Percentiles rank a stretch among this genome's conserved stretches.
These are phyloP conservation scores for Claviceps purpurea DNA, from an alignment of 2,329 filamentous ascomycete genomes.

Conservation along the genomic window DNA sequence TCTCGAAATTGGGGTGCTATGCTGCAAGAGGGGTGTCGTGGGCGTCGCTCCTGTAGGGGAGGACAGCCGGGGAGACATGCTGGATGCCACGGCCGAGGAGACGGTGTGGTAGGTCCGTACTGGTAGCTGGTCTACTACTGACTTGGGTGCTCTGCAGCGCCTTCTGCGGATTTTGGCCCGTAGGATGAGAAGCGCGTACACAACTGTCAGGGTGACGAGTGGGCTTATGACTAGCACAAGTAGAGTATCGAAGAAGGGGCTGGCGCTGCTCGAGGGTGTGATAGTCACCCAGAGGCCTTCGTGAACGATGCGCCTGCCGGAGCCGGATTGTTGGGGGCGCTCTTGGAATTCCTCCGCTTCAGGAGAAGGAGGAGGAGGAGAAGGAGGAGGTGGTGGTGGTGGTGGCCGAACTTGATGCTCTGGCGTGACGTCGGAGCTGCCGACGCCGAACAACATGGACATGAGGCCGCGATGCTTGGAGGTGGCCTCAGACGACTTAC, in stretches of 20 bases:
- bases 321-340: slow-evolving; percentile 7
- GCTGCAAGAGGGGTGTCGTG: slow-evolving; percentile 68
- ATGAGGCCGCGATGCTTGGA: slow-evolving; percentile 26
- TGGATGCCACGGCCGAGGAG: slow-evolving; percentile 34
- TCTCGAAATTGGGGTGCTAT: slow-evolving; percentile 26
- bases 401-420: slow-evolving; percentile 11
- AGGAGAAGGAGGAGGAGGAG: slow-evolving; percentile 6
- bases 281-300: slow-evolving; percentile 95
- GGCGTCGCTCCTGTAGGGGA: slow-evolving; percentile 54
- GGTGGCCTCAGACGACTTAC: slow-evolving; percentile 19
- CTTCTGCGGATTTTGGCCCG: slow-evolving; percentile 79
- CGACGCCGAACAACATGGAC: slow-evolving; percentile 37
- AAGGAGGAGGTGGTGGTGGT: slow-evolving; percentile 13
- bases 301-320: slow-evolving; percentile 12
- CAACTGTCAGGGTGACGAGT: slow-evolving; percentile 78
- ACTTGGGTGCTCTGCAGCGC: slow-evolving; percentile 95
- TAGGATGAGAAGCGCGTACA: slow-evolving; percentile 78
- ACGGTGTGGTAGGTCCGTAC: slow-evolving; percentile 92
- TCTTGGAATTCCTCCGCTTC: slow-evolving; percentile 8
- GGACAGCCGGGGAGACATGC: slow-evolving; percentile 40
- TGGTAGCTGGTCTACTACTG: slow-evolving; percentile 84
- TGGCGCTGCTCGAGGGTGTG: slow-evolving; percentile 77
- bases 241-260: slow-evolving; percentile 89
- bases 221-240: slow-evolving; percentile 95
- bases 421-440: slow-evolving; percentile 16